These are phyloP conservation scores for Fomes fomentarius DNA, from an alignment of 1,284 basidiomycete species.

Conservation along the genomic window DNA sequence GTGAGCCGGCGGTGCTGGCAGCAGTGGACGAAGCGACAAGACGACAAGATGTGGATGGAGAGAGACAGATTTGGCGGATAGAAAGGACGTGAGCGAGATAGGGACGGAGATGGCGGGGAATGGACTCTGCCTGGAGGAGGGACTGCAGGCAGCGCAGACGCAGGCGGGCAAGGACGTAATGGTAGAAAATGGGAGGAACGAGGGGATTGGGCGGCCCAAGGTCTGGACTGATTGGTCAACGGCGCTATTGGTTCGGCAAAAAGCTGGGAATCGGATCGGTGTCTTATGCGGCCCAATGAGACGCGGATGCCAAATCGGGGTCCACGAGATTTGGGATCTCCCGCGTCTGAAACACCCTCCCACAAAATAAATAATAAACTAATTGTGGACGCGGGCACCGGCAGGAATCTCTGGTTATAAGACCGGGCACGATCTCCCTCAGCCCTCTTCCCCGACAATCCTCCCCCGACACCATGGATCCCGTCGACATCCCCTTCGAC, in stretches of 20 bases:
- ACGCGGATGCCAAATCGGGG: constrained; percentile 23
- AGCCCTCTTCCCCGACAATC: constrained; percentile 25
- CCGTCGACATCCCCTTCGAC: constrained; percentile 56
- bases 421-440: constrained; percentile 20
- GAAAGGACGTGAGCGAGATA: not conserved
- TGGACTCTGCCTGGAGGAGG: not conserved
- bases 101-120: constrained; percentile 5
- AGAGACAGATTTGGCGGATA: not conserved
- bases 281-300: constrained; percentile 27
- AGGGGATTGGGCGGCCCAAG: constrained; percentile 17
- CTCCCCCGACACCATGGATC: constrained; percentile 30
- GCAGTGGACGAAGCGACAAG: too few relatives aligned
- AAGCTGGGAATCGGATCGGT: constrained; percentile 26
- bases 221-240: constrained; percentile 23
- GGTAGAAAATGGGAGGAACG: constrained; percentile 12
- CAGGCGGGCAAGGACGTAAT: constrained; percentile 21
- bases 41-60: not conserved
- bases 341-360: constrained; percentile 9
- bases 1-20: not conserved
- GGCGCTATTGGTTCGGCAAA: constrained; percentile 25
- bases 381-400: constrained; percentile 15
- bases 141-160: constrained; percentile 2
- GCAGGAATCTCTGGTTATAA: constrained; percentile 21
- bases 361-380: constrained; percentile 21
- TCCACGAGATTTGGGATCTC: constrained; percentile 10